Base-by-base conservation (phyloP, 768 basidiomycete species). In the Cystofilobasidium capitatum region DNA sequence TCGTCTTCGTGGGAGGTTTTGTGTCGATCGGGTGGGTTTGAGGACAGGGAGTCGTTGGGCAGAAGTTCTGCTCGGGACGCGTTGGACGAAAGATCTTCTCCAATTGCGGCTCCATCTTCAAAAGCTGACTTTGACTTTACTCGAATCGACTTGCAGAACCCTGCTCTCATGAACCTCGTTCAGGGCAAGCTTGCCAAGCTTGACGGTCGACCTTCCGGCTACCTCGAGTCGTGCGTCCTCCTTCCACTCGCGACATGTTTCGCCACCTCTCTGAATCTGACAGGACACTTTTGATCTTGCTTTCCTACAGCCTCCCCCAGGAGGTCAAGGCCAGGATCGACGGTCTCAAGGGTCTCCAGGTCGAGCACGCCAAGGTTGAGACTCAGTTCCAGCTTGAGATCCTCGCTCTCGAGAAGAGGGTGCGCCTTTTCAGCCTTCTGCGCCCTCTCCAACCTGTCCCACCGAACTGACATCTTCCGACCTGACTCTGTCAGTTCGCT, bases 311-410 rank as follows among this genome's bases (percentile, higher is more conserved):
- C 73, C 83, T 98, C 60, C 88, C 92, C 14, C 78, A 82, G 55
- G 84, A 87, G 51, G 85, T 93, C 74, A 88, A 88, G 79, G 81
- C 85, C 77, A 88, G 85, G 73, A 79, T 99, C 73, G 89, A 93
- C 79, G 94, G 86, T 20, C 81, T 99, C 75, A 94, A 96, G 77
- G 94, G 93, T 62, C 82, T 99, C 51, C 94, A 97, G 78, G 85
- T 85, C 73, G 86, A 91, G 80, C 91, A 96, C 78, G 85, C 86
- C 71, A 87, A 90, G 73, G 82, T 97, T 51, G 91, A 96, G 76
- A 88, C 88, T 73, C 84, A 91, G 81, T 91, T 93, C 82, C 96
- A 97, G 79, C 84, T 86, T 75, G 94, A 97, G 77, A 90, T 92
- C 74, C 81, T 96, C 55, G 90, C 93, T 78, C 82, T 98, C 64